Percentiles rank a stretch among this genome's conserved stretches.
Evolutionary conservation across 2,329 filamentous ascomycete species (phyloP).

Genomic region (Simplicillium aogashimaense): DNA sequence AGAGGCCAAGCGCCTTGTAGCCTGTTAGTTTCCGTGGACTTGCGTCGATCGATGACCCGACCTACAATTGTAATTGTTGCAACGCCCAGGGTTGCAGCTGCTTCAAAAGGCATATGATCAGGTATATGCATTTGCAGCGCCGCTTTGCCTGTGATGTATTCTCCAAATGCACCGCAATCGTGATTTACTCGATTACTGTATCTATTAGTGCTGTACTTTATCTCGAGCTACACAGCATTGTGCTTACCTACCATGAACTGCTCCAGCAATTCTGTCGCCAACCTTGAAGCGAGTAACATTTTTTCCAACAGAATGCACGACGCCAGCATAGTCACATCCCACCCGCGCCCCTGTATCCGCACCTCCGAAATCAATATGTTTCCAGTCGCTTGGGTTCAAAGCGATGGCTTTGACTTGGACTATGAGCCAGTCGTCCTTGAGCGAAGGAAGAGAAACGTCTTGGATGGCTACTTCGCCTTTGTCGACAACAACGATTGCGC

Average conservation of each 20-base stretch:
- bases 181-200: conserved; percentile 11
- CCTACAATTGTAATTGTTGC: conserved; percentile 28
- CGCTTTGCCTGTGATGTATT: conserved; percentile 26
- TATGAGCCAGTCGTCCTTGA: conserved; percentile 17
- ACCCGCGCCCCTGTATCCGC: conserved; percentile 13
- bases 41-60: background rate
- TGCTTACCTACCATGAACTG: conserved; percentile 22
- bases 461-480: background rate
- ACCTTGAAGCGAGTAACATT: conserved; percentile 33
- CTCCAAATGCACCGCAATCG: conserved; percentile 31
- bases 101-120: conserved; percentile 29
- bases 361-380: conserved; percentile 17
- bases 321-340: conserved; percentile 37
- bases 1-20: conserved; percentile 34
- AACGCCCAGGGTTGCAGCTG: conserved; percentile 32
- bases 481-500: background rate
- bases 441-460: background rate
- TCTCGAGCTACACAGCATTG: too few relatives aligned
- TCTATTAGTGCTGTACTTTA: background rate
- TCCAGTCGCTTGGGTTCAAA: conserved; percentile 26
- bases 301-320: conserved; percentile 33
- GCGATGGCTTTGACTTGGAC: conserved; percentile 24
- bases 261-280: conserved; percentile 35
- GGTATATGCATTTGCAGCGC: conserved; percentile 33
- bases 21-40: too few relatives aligned